Evolutionary conservation across 2,329 filamentous ascomycete genomes (phyloP), one percentile per base, ranked within the genome.

Genomic region (Lecanicillium sp.): DNA sequence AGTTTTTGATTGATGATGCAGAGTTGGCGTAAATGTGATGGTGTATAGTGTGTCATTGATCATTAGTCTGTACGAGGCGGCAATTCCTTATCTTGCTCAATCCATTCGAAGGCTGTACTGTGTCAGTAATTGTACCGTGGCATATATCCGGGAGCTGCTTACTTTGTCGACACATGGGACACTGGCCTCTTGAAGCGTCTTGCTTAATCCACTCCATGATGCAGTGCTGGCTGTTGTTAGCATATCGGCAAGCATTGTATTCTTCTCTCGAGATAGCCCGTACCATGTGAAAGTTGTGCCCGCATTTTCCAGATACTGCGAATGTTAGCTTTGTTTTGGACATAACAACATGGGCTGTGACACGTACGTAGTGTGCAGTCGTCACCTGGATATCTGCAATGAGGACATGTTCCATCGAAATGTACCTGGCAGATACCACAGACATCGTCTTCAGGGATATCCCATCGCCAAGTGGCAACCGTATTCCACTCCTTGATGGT

Each of bases 351-450:
- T n/a, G n/a, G n/a, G n/a, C 11, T 37, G n/a, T n/a, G n/a, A n/a
- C 10, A 3, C 84, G 66, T 71, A 96, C 91, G 76, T 51, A 98
- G 75, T 51, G 87, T 87, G 69, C 93, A 98, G 63, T 96, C 90
- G 60, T 98, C 93, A 50, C 93, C 93, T 12, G 93, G 93, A 63
- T 90, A 97, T 75, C 94, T 95, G 82, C 93, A 98, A 48, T 90
- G 94, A 39, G 93, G 90, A 72, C 93, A 98, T 21, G 93, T 97
- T 51, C 90, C 91, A 65, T 98, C 93, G 64, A 97, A 98, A 61
- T 95, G 87, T 53, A 95, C 90, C 64, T 95, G 91, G 69, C 93
- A 98, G 70, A 98, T 98, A 59, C 93, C 93, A 60, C 93, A 98
- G 54, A 97, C 90, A 64, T 98, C 91, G 70, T 96, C 91, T 60